A percentile compares a stretch with the other conserved stretches of the same genome.
These are phyloP conservation scores for Thinopyrum obtusiflorum DNA, from an alignment of 202 grass and related monocot genomes.

Conservation along the genomic window DNA sequence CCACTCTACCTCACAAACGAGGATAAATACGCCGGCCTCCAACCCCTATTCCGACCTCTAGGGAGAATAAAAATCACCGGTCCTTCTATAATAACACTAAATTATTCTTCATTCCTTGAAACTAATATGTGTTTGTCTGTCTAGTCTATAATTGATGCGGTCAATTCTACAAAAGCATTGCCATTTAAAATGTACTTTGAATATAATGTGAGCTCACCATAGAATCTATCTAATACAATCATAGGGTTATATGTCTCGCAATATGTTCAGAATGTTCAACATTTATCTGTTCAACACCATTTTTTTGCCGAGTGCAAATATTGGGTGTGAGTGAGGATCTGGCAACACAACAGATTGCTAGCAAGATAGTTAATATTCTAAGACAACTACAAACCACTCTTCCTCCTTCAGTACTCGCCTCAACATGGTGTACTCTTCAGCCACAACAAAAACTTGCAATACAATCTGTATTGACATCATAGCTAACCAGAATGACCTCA, in stretches of 20 bases:
- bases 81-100: not conserved
- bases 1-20: too few species aligned
- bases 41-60: too few species aligned
- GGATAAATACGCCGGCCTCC: too few species aligned
- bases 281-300: not conserved
- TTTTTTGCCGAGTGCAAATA: slow-evolving; percentile 43
- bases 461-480: too few species aligned
- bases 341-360: slow-evolving; percentile 32
- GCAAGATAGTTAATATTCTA: too few species aligned
- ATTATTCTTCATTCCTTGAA: not conserved
- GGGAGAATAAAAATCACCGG: not conserved
- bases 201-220: not conserved
- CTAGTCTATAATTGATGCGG: not conserved
- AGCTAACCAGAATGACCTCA: too few species aligned
- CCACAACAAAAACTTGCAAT: too few species aligned
- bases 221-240: not conserved
- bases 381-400: too few species aligned
- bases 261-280: not conserved
- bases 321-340: slow-evolving; percentile 65
- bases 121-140: not conserved
- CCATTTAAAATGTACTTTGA: not conserved
- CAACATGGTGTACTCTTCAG: too few species aligned
- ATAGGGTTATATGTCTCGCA: not conserved
- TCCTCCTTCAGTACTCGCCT: too few species aligned
- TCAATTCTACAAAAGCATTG: not conserved